Evolutionary conservation across 2,329 filamentous ascomycete genomes (phyloP).

Genomic region (Dichotomopilus funicola): DNA sequence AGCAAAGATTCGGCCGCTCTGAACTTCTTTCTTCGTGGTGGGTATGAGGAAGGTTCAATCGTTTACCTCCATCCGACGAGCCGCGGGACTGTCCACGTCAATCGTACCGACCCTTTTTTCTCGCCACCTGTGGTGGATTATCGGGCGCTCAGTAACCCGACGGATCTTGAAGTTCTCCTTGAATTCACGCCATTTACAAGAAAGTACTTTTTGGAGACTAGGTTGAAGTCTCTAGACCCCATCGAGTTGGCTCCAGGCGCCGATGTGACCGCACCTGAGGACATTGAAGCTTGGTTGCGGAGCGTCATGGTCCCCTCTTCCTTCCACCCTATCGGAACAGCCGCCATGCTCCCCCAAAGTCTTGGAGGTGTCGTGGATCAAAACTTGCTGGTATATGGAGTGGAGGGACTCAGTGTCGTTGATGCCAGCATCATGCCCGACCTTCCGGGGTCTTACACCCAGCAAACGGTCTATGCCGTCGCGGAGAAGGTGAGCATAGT

Average conservation of each 20-base stretch:
- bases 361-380: slow-evolving; percentile 40
- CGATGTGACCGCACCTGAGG: slow-evolving; percentile 25
- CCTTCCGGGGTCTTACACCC: slow-evolving; percentile 22
- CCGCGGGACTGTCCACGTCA: slow-evolving; percentile 34
- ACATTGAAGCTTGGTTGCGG: slow-evolving; percentile 22
- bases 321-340: slow-evolving; percentile 39
- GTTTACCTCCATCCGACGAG: slow-evolving; percentile 34
- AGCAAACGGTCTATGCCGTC: slow-evolving; percentile 25
- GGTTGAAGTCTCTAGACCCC: slow-evolving; percentile 27
- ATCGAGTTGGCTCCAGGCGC: slow-evolving; percentile 33
- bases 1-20: slow-evolving; percentile 28
- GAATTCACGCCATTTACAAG: slow-evolving; percentile 34
- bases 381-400: slow-evolving; percentile 38
- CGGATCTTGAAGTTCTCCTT: slow-evolving; percentile 44
- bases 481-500: slow-evolving; percentile 24
- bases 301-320: slow-evolving; percentile 19
- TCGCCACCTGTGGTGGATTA: slow-evolving; percentile 34
- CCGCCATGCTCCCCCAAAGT: slow-evolving; percentile 39
- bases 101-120: slow-evolving; percentile 32
- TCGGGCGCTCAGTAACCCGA: slow-evolving; percentile 37
- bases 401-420: slow-evolving; percentile 37
- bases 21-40: slow-evolving; percentile 26
- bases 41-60: slow-evolving; percentile 23
- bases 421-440: slow-evolving; percentile 42
- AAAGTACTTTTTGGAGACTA: slow-evolving; percentile 20